Evolutionary conservation across 2,329 filamentous ascomycete species (phyloP).

Genomic region (Fusarium drepaniforme): DNA sequence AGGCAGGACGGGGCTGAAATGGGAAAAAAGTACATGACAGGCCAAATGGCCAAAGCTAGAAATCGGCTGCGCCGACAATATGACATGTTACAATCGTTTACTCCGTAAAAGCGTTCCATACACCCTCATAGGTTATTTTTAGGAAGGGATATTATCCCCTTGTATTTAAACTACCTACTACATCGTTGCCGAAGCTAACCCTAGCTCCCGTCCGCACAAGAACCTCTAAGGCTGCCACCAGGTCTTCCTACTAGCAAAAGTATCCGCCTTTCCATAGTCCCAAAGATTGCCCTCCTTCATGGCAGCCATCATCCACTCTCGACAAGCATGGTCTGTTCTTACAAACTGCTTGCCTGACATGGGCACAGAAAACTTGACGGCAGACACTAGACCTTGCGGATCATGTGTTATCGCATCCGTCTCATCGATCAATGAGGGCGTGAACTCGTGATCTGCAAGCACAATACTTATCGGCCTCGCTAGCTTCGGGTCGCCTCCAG

Average conservation of each 20-base stretch:
- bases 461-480: constrained; percentile 27
- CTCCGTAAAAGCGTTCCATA: too few relatives aligned
- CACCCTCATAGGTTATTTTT: neutral
- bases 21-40: too few relatives aligned
- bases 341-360: constrained; percentile 4
- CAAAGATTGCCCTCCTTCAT: constrained; percentile 20
- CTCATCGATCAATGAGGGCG: constrained; percentile 10
- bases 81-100: neutral
- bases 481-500: constrained; percentile 26
- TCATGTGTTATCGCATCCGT: constrained; percentile 5
- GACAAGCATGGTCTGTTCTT: constrained; percentile 25
- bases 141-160: neutral
- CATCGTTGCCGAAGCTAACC: neutral
- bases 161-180: neutral
- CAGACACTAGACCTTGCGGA: constrained; percentile 3
- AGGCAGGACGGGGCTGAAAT: too few relatives aligned
- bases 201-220: neutral
- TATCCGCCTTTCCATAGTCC: neutral
- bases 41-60: too few relatives aligned
- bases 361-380: constrained; percentile 14
- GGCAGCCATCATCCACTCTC: constrained; percentile 29
- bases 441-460: constrained; percentile 30
- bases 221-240: neutral
- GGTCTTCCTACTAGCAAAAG: neutral
- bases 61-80: too few relatives aligned